phyloP scores from a whole-genome alignment of 495 filamentous ascomycete genomes.

The Jackrogersella multiformis region DNA sequence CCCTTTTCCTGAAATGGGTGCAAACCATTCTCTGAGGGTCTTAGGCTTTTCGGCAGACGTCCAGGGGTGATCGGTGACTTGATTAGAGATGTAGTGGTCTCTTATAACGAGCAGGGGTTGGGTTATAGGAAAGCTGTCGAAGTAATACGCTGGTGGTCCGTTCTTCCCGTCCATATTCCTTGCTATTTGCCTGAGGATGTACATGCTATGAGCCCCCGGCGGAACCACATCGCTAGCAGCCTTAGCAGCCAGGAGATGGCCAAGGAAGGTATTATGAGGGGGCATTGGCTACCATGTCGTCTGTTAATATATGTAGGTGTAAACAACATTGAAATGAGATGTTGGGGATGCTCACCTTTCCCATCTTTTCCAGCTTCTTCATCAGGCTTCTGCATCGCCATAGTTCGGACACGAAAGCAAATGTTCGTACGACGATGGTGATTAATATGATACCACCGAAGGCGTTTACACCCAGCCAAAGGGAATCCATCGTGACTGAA shows the following conservation, averaged over 20 bases:
- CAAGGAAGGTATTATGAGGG: slow-evolving; percentile 38
- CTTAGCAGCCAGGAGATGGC: slow-evolving; percentile 44
- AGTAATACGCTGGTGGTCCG: slow-evolving; percentile 39
- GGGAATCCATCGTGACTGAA: slow-evolving; percentile 17
- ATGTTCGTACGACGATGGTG: slow-evolving; percentile 8
- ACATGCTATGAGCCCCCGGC: slow-evolving; percentile 29
- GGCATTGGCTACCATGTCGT: slow-evolving; percentile 36
- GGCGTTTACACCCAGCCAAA: slow-evolving; percentile 22
- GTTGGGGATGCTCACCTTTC: slow-evolving; percentile 32
- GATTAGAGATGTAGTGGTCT: slow-evolving; percentile 43
- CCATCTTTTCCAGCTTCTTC: slow-evolving; percentile 30
- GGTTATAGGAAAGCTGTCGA: slow-evolving; percentile 42
- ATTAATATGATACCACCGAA: slow-evolving; percentile 29
- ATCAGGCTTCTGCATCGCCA: slow-evolving; percentile 32
- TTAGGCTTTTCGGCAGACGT: slow-evolving; percentile 37
- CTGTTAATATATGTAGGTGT: neutral
- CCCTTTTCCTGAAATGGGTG: slow-evolving; percentile 40
- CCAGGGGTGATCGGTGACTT: slow-evolving; percentile 38
- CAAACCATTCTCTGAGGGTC: slow-evolving; percentile 37
- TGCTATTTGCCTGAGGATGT: slow-evolving; percentile 34
- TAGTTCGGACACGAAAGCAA: slow-evolving; percentile 32
- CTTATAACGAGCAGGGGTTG: slow-evolving; percentile 36
- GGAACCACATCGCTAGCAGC: slow-evolving; percentile 41
- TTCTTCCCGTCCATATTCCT: slow-evolving; percentile 22
- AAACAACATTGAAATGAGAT: neutral